Evolutionary conservation across 2,329 filamentous ascomycete genomes (phyloP).

Genomic region (Dactylellina drechsleri): DNA sequence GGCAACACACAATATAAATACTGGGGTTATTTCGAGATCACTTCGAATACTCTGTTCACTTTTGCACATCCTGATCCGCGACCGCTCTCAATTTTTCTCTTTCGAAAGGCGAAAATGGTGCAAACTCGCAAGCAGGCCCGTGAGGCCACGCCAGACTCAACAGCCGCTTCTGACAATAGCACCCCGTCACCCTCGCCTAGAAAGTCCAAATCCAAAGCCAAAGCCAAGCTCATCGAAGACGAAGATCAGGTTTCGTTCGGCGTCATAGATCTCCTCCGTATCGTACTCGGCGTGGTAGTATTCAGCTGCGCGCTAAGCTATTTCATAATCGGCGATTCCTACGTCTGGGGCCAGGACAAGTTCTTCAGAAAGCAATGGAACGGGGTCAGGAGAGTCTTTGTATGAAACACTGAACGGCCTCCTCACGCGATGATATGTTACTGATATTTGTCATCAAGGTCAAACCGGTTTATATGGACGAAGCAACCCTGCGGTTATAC

Average conservation of each 20-base stretch:
- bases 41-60: slow-evolving; percentile 40
- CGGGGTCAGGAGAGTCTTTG: slow-evolving; percentile 68
- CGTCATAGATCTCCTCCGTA: slow-evolving; percentile 73
- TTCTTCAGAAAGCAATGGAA: slow-evolving; percentile 72
- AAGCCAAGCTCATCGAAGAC: slow-evolving; percentile 39
- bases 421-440: slow-evolving; percentile 7
- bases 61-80: not conserved
- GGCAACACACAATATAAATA: slow-evolving; percentile 32
- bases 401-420: not conserved
- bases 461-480: slow-evolving; percentile 76
- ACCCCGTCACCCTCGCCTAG: slow-evolving; percentile 34
- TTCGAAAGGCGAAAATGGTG: slow-evolving; percentile 30
- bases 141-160: slow-evolving; percentile 28
- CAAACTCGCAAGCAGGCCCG: slow-evolving; percentile 32
- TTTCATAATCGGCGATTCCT: slow-evolving; percentile 76
- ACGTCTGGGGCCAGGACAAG: slow-evolving; percentile 75
- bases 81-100: too few relatives aligned
- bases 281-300: slow-evolving; percentile 73
- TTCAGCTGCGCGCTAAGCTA: slow-evolving; percentile 78
- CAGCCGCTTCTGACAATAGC: slow-evolving; percentile 31
- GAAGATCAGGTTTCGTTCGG: slow-evolving; percentile 61
- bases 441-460: slow-evolving; percentile 59
- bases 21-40: slow-evolving; percentile 7
- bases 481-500: slow-evolving; percentile 76
- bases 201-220: slow-evolving; percentile 1